Conservation (phyloP, 2,329 filamentous ascomycete species). For the Monosporascus sp. region DNA sequence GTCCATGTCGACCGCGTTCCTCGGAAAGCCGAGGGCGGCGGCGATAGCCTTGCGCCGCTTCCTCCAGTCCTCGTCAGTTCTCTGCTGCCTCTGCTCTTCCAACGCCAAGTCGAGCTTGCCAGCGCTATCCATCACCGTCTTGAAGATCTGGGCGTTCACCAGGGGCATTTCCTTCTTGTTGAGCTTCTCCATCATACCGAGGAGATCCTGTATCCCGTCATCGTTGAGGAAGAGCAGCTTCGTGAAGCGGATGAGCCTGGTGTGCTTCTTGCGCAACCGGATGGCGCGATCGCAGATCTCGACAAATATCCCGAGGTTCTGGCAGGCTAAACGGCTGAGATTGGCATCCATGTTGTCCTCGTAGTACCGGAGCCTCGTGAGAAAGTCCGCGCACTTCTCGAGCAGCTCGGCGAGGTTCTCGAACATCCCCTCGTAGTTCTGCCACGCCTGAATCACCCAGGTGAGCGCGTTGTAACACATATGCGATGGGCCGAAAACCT, state of each 20-base stretch:
- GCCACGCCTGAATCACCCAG: constrained; percentile 30
- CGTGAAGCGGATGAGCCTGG: constrained; percentile 22
- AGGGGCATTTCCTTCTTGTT: constrained; percentile 26
- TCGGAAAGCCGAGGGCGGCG: constrained; percentile 22
- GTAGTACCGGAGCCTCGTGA: constrained; percentile 28
- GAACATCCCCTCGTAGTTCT: constrained; percentile 29
- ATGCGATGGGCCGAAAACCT: constrained; percentile 28
- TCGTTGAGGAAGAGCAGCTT: constrained; percentile 30
- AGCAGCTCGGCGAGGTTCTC: constrained; percentile 26
- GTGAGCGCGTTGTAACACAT: constrained; percentile 31
- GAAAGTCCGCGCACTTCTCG: constrained; percentile 28
- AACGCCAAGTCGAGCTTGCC: constrained; percentile 23
- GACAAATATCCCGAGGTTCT: constrained; percentile 30
- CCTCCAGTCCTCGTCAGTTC: constrained; percentile 25
- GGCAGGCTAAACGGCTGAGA: constrained; percentile 26
- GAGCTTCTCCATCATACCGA: constrained; percentile 27
- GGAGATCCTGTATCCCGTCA: constrained; percentile 26
- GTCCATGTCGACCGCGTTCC: constrained; percentile 21
- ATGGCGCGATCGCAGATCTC: constrained; percentile 28
- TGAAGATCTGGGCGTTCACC: constrained; percentile 29
- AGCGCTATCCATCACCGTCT: constrained; percentile 25
- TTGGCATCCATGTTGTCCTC: constrained; percentile 25
- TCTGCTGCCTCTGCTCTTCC: constrained; percentile 23
- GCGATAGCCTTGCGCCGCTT: constrained; percentile 24
- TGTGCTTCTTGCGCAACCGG: constrained; percentile 24